Percentiles rank a stretch among this genome's conserved stretches.
Conservation (phyloP, 2,329 filamentous ascomycete genomes). For the Aureobasidium sp. region DNA sequence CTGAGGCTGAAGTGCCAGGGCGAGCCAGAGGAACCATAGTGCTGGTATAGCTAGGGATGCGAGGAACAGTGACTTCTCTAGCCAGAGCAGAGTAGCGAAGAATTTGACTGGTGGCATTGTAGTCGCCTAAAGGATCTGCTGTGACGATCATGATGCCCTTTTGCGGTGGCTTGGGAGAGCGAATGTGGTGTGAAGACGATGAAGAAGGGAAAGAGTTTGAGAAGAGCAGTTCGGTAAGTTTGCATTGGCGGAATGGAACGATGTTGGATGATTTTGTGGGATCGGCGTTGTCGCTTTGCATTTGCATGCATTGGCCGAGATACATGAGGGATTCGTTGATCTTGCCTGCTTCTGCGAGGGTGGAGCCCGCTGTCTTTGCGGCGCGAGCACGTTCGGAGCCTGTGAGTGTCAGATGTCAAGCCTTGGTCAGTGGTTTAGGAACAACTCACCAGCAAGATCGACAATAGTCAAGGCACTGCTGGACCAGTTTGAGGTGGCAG, state of each 20-base stretch:
- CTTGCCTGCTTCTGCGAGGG: conserved; percentile 89
- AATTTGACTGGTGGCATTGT: conserved; percentile 94
- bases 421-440: neutral
- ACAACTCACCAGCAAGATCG: conserved; percentile 64
- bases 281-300: conserved; percentile 74
- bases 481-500: conserved; percentile 56
- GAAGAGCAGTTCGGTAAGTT: conserved; percentile 45
- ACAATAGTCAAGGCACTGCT: conserved; percentile 79
- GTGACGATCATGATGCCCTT: conserved; percentile 95
- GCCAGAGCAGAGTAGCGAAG: conserved; percentile 89
- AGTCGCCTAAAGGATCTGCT: conserved; percentile 85
- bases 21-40: conserved; percentile 46
- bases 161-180: conserved; percentile 59
- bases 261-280: conserved; percentile 42
- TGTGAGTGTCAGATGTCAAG: conserved; percentile 22
- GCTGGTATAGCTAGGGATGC: conserved; percentile 72
- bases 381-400: conserved; percentile 83
- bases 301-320: conserved; percentile 89
- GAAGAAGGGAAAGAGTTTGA: conserved; percentile 41
- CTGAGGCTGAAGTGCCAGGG: conserved; percentile 19
- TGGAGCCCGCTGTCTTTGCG: conserved; percentile 88
- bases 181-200: conserved; percentile 33
- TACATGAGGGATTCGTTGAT: conserved; percentile 99
- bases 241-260: conserved; percentile 60
- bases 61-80: conserved; percentile 83